Percentiles rank a stretch among this genome's conserved stretches.
Conservation (phyloP, 2,329 filamentous ascomycete genomes). For the Neopestalotiopsis rosae region DNA sequence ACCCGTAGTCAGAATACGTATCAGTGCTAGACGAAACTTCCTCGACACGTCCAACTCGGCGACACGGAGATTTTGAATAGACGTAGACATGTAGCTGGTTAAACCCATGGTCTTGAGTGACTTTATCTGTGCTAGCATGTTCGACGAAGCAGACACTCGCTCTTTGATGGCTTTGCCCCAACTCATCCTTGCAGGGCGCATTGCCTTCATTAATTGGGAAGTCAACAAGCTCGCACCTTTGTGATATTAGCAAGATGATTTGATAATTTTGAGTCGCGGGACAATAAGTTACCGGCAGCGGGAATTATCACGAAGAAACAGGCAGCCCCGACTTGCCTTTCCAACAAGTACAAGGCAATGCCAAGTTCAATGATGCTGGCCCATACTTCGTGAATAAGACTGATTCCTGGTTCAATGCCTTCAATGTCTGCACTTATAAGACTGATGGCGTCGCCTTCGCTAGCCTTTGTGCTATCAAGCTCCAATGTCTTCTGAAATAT, state of each 20-base stretch:
- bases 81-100: neutral
- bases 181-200: slow-evolving; percentile 15
- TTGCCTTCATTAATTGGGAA: neutral
- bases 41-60: slow-evolving; percentile 13
- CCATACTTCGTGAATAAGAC: slow-evolving; percentile 43
- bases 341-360: slow-evolving; percentile 42
- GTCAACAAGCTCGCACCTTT: neutral
- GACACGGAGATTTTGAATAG: slow-evolving; percentile 13
- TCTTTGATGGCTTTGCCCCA: slow-evolving; percentile 10
- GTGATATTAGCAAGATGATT: neutral
- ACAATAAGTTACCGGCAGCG: slow-evolving; percentile 29
- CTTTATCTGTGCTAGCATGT: slow-evolving; percentile 16
- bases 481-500: slow-evolving; percentile 54
- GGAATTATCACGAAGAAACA: slow-evolving; percentile 36
- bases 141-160: slow-evolving; percentile 7
- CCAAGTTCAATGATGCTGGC: slow-evolving; percentile 42
- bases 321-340: slow-evolving; percentile 38
- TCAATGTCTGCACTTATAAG: slow-evolving; percentile 54
- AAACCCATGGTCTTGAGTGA: slow-evolving; percentile 12
- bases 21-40: slow-evolving; percentile 9
- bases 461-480: slow-evolving; percentile 34
- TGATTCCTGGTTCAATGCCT: slow-evolving; percentile 32
- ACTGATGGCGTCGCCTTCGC: slow-evolving; percentile 45
- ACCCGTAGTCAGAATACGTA: slow-evolving; percentile 5
- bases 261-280: neutral